Base-by-base conservation (phyloP, 2,329 filamentous ascomycete genomes). In the Tolypocladium pustulatum region DNA sequence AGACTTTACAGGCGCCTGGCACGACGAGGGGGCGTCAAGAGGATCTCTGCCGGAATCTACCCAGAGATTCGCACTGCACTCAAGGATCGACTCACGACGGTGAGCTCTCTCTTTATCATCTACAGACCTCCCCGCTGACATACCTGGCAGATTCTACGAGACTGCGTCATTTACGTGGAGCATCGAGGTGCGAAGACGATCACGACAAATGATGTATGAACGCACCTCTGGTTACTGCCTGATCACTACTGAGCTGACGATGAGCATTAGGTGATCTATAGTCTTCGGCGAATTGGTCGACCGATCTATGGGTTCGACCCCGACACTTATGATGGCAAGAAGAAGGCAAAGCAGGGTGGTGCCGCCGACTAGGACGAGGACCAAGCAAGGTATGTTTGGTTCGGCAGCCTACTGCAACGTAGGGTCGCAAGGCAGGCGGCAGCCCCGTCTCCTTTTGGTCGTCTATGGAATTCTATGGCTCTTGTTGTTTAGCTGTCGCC, bases 11-110 rank as follows among this genome's bases (percentile, higher is more conserved):
- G 88, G 63, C 85, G 89, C 46, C 72, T 93, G 0, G 89, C 89
- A 1, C 82, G 89, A 7, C 84, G 89, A 8, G 89, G 89, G 1
- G 89, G 89, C 0, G 86, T 93, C 0, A 91, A 91, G 68, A 78
- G 89, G 0, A 90, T 92, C 10, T 86, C 85, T 0, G 80, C 68
- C 0, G 63, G 53, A 0, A 86, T 91, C 3, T 92, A 92, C 65
- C 76, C 84, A 0, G 85, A 89, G 0, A 70, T 79, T 0, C 76
- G 89, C 0, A 22, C 4, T 0, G 82, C 76, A 0, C 57, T 92
- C 1, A 82, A 78, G 27, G 61, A 65, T 0, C 74, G 78, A 0
- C 71, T 92, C 0, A 63, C 72, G 6, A 62, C 63, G 34, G 83
- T 86, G 73, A 38, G 73, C 54, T 22, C 49, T 32, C 49, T 3